Evolutionary conservation across 2,329 filamentous ascomycete genomes (phyloP).

Genomic region (Triangularia setosa): DNA sequence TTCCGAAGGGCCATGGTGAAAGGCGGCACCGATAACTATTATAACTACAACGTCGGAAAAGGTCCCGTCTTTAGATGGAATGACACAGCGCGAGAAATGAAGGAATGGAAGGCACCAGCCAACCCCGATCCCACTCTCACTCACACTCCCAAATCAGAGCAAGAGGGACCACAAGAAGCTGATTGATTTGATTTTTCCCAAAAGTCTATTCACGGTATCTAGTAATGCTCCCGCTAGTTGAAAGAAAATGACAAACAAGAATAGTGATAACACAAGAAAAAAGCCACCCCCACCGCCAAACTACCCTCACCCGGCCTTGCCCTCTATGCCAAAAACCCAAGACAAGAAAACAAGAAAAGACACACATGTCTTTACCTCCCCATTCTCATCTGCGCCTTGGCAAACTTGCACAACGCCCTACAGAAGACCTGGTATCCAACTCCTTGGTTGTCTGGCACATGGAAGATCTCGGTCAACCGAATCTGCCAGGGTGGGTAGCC

Average conservation of each 20-base stretch:
- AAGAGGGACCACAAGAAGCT: not conserved
- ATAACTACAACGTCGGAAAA: constrained; percentile 74
- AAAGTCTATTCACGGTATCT: not conserved
- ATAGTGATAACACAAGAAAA: not conserved
- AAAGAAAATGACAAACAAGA: not conserved
- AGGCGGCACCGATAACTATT: constrained; percentile 76
- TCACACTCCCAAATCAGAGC: not conserved
- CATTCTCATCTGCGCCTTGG: constrained; percentile 82
- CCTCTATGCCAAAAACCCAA: not conserved
- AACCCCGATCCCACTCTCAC: not conserved
- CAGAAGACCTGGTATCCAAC: constrained; percentile 96
- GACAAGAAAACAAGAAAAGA: not conserved
- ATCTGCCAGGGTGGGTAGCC: constrained; percentile 98
- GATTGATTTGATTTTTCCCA: not conserved
- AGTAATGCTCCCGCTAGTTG: not conserved
- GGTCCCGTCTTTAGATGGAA: constrained; percentile 70
- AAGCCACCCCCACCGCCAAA: not conserved
- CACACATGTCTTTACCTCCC: constrained; percentile 49
- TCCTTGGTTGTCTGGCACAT: constrained; percentile 68
- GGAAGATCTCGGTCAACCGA: constrained; percentile 89
- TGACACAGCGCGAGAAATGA: constrained; percentile 47
- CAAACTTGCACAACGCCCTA: constrained; percentile 76
- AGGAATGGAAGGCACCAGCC: constrained; percentile 30
- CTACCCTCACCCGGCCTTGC: not conserved
- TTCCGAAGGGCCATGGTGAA: constrained; percentile 68